Base-by-base conservation (phyloP, 2,329 filamentous ascomycete species). In the Penicillium sp. region DNA sequence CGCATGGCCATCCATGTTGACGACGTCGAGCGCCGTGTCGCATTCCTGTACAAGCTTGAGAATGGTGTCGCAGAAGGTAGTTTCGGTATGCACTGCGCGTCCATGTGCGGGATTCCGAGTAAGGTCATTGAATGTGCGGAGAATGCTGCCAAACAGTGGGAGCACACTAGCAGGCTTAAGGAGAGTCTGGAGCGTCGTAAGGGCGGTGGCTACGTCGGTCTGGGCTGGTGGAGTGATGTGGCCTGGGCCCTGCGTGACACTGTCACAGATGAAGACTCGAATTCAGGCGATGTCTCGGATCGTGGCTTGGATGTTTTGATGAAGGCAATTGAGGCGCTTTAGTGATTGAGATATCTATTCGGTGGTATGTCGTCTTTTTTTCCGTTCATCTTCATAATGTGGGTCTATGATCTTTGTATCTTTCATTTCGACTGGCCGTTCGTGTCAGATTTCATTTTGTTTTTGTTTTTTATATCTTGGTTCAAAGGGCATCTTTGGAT, bases 51-150 rank as follows among this genome's bases (percentile, higher is more conserved):
- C 79, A 93, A 91, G 69, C 84, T 99, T 0, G 94, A 97, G 75
- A 85, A 91, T 15, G 94, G 94, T 1, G 91, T 97, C 10, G 94
- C 94, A 0, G 93, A 97, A 75, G 94, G 94, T 17, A 96, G 91
- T 70, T 99, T 97, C 70, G 94, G 94, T 68, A 99, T 99, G 94
- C 94, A 99, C 75, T 99, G 94, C 72, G 94, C 94, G 1, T 89
- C 91, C 59, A 99, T 99, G 94, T 99, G 94, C 68, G 94, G 94
- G 1, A 97, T 99, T 62, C 86, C 91, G 0, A 80, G 81, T 44
- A 87, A 87, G 55, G 87, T 99, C 17, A 91, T 99, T 61, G 87
- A 93, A 70, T 81, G 89, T 23, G 94, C 94, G 0, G 94, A 99
- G 75, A 85, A 88, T 23, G 94, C 94, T 6, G 94, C 94, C 1